Percentiles rank a stretch among this genome's conserved stretches.
phyloP scores from a whole-genome alignment of 306 rosid genomes.

The Dalbergia cochinchinensis region DNA sequence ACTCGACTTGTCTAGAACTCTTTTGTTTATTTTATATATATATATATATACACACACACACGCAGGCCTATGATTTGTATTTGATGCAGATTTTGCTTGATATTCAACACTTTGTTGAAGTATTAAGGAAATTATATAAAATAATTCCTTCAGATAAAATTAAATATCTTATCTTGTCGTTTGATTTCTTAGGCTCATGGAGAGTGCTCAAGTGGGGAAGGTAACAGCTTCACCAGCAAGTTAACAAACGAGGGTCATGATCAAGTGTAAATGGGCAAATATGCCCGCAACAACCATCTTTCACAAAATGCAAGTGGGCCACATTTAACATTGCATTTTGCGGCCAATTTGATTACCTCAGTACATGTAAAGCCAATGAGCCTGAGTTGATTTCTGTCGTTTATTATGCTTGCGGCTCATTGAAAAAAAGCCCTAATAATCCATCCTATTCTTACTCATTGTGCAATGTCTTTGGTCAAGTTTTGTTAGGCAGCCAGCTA shows the following conservation, averaged over 20 bases:
- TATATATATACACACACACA: no score
- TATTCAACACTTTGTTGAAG: neutral
- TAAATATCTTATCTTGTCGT: neutral
- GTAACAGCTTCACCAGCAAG: neutral
- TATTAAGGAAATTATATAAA: constrained; percentile 2
- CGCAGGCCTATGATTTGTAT: neutral
- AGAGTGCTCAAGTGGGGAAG: constrained; percentile 8
- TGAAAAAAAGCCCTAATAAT: no score
- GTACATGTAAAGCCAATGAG: neutral
- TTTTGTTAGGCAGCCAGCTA: no score
- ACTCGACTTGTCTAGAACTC: neutral
- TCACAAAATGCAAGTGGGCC: constrained; percentile 26
- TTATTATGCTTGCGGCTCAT: neutral
- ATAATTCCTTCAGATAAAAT: neutral
- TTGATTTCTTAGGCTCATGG: neutral
- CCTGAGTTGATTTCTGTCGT: neutral
- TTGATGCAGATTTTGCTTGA: neutral
- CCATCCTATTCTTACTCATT: no score
- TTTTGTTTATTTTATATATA: neutral
- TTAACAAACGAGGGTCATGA: neutral
- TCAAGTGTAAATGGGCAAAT: constrained; percentile 13
- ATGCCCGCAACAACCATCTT: neutral
- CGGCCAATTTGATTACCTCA: neutral
- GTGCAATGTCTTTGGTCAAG: no score
- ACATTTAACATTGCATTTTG: neutral